Conservation (phyloP, 2,329 filamentous ascomycete species). For the Neophaeococcomyces aloes region DNA sequence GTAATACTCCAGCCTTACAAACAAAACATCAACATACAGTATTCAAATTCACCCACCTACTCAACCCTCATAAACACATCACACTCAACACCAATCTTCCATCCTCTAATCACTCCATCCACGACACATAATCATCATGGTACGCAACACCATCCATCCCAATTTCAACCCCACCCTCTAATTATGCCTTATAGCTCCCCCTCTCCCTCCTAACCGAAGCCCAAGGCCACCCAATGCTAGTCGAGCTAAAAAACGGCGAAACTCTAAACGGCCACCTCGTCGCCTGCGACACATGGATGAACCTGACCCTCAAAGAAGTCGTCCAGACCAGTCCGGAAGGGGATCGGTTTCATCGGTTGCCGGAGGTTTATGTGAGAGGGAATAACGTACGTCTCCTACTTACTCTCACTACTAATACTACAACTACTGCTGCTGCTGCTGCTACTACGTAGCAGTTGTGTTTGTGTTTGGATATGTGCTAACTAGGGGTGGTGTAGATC, state of each 20-base stretch:
- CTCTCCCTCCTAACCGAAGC: slow-evolving; percentile 82
- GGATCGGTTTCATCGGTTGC: slow-evolving; percentile 82
- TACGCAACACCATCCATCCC: no score
- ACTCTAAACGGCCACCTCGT: slow-evolving; percentile 93
- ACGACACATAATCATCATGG: no score
- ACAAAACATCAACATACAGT: no score
- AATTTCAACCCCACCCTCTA: no score
- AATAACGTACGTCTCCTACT: slow-evolving; percentile 96
- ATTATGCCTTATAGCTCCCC: slow-evolving; percentile 41
- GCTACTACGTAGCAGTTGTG: no score
- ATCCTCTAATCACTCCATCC: no score
- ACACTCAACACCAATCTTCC: no score
- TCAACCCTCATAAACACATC: no score
- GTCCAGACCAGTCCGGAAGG: slow-evolving; percentile 93
- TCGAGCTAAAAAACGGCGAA: slow-evolving; percentile 95
- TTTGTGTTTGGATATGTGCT: background rate
- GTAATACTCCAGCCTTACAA: no score
- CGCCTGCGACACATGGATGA: slow-evolving; percentile 99
- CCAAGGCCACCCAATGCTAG: slow-evolving; percentile 94
- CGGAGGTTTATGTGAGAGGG: slow-evolving; percentile 91
- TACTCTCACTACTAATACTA: no score
- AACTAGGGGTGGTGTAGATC: slow-evolving; percentile 52
- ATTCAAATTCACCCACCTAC: no score
- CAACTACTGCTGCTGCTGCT: no score
- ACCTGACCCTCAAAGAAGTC: slow-evolving; percentile 91